Base-by-base conservation (phyloP, 2,329 filamentous ascomycete genomes). In the Aspergillus arachidicola region DNA sequence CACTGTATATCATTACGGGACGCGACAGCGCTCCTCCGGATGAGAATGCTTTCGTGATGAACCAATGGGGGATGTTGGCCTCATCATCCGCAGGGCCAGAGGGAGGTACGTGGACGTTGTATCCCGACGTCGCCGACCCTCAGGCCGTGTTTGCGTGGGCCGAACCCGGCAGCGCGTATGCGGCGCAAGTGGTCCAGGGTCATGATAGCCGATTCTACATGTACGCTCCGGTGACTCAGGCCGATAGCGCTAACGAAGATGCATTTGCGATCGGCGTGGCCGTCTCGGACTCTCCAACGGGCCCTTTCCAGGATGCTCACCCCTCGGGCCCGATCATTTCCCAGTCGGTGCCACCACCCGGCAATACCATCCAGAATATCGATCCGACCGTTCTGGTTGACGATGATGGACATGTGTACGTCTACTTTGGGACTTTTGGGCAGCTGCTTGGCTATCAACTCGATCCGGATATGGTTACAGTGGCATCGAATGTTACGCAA, bases 341-440 rank as follows among this genome's bases (percentile, higher is more conserved):
- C 16, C 57, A 59, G 46, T 53, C 46, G 3, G 36, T 59, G 4
- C 57, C 57, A n/a, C 46, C 57, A 11, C 57, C 57, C 0, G 57
- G 57, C 3, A 53, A 59, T 23, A 51, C 30, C 6, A 59, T 59
- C 19, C 57, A 59, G 28, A 59, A 59, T 21, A 59, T 59, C 23
- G 57, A 59, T 32, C 57, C 57, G 14, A 59, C 57, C 30, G 57
- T 54, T 4, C 26, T 59, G 7, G 57, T 59, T 19, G 57, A 59
- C 9, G 57, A 59, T n/a, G 57, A 59, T 12, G 57, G 57, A 6
- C 32, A 53, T 6, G 58, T 59, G 32, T 59, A 59, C 12, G 55
- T 59, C 48, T 59, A 59, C 28, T 59, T 59, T 4, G 58, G 58
- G 2, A 59, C 48, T 4, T 59, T 59, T 32, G 58, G 58, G 14